A percentile compares a stretch with the other conserved stretches of the same genome.
Conservation (phyloP, 495 filamentous ascomycete species). For the Podospora fimiseda region DNA sequence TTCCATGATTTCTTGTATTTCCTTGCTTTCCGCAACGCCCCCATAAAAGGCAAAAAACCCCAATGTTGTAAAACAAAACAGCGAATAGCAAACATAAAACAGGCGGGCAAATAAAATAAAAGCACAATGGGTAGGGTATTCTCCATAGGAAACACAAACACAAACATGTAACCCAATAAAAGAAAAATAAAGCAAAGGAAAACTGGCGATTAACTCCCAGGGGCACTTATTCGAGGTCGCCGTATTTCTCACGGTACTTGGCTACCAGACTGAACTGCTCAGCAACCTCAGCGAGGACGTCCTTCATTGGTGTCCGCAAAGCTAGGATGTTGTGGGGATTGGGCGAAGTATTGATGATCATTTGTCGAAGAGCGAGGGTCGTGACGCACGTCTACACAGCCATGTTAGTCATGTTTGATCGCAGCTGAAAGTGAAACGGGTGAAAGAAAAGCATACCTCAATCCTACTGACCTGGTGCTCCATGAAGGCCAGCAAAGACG, state of each 20-base stretch:
- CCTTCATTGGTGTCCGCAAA: background rate
- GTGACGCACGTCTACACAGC: constrained; percentile 46
- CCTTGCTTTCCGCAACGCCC: too few species aligned
- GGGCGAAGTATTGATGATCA: background rate
- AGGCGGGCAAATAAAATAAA: too few species aligned
- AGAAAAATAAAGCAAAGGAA: too few species aligned
- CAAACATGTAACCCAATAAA: too few species aligned
- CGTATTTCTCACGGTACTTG: background rate
- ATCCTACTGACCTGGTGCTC: constrained; percentile 93
- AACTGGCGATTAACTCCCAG: too few species aligned
- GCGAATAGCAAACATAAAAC: too few species aligned
- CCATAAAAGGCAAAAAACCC: too few species aligned
- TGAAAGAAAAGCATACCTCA: constrained; percentile 58
- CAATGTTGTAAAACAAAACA: too few species aligned
- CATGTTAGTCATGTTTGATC: background rate
- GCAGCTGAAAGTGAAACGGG: background rate
- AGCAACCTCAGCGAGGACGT: background rate
- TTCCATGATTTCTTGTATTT: too few species aligned
- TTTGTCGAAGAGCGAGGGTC: background rate
- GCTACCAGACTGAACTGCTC: constrained; percentile 2
- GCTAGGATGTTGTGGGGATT: background rate
- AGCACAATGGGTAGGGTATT: too few species aligned
- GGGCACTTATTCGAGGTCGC: background rate
- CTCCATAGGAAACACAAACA: too few species aligned
- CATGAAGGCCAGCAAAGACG: constrained; percentile 75